These are phyloP conservation scores for Dujonia santamariae DNA, from an alignment of 1,139 yeast species.

Conservation along the genomic window DNA sequence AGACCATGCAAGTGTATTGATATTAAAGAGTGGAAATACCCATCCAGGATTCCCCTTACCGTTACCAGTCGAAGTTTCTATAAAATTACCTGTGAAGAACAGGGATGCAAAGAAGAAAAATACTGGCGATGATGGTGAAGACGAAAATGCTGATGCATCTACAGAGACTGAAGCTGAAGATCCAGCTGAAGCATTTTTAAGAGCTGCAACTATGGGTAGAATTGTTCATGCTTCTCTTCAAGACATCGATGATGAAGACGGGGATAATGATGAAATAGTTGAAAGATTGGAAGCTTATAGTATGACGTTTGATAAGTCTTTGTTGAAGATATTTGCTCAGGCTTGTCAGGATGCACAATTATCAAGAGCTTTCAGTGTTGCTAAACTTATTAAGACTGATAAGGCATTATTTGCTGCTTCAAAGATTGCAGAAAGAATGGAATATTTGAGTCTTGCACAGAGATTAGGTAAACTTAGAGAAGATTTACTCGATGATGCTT, in stretches of 20 bases:
- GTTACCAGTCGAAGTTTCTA: conserved; percentile 72
- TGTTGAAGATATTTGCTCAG: conserved; percentile 71
- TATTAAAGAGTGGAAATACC: conserved; percentile 58
- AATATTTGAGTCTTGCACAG: conserved; percentile 59
- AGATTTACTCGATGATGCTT: conserved; percentile 25
- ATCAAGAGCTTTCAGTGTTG: conserved; percentile 68
- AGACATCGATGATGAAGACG: conserved; percentile 25
- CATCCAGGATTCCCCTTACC: conserved; percentile 76
- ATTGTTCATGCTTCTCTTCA: conserved; percentile 41
- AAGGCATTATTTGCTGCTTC: conserved; percentile 81
- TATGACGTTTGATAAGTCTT: conserved; percentile 63
- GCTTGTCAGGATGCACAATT: conserved; percentile 69
- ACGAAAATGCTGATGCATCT: conserved; percentile 18
- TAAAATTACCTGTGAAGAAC: conserved; percentile 57
- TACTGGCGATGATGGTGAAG: conserved; percentile 16
- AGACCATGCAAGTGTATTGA: conserved; percentile 68
- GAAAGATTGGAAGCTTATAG: conserved; percentile 52
- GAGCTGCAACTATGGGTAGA: conserved; percentile 49
- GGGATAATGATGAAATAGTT: conserved; percentile 36
- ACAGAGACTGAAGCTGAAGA: conserved; percentile 28
- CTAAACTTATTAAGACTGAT: conserved; percentile 66
- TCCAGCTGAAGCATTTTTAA: conserved; percentile 41
- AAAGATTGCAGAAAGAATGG: conserved; percentile 80
- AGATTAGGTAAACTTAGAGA: conserved; percentile 68
- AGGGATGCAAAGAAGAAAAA: conserved; percentile 13